Evolutionary conservation across 345 rosid genomes (phyloP), one percentile per base, ranked within the genome.

Genomic region (Syzygium oleosum): DNA sequence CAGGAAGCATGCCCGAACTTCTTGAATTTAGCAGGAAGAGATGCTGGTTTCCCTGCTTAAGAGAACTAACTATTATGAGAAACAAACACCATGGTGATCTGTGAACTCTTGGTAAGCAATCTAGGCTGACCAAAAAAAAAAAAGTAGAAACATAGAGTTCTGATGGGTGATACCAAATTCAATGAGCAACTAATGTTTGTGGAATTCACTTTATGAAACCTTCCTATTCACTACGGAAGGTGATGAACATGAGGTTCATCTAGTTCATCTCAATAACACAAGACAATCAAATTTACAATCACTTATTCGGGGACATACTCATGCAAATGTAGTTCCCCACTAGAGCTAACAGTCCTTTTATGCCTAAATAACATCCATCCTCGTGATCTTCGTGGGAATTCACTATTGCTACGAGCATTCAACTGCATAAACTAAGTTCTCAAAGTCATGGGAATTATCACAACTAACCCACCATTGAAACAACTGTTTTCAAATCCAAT

Each of bases 11-110:
- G 87, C 80, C 88, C 53, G 17, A 88, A 58, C 88, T 88, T 92
- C 73, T 78, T 86, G 17, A 88, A 87, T 61, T 86, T 90, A 84
- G 87, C 46, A 5, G 85, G 61, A 29, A 89, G 88, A 88, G 87
- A 87, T 56, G 86, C 43, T 52, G 78, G 49, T 79, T 91, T 90
- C 85, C 94, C 94, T 93, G 93, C 25, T 87, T 61, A 89, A 92
- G 43, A 41, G 27, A 85, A 86, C 61, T 34, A n/a, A 7, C 21
- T 56, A 8, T 52, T 73, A 84, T 25, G 38, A 46, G 27, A 84
- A 85, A 51, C 43, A 25, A 73, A 73, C 25, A 34, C 25, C 46
- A 1, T 0, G 25, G 80, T 73, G 49, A 73, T 73, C 34, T 73
- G 80, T 73, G 49, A 5, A 1, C 23, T 31, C 22, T 68, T 31